A percentile compares a stretch with the other conserved stretches of the same genome.
Evolutionary conservation across 1,284 basidiomycete genomes (phyloP).

Genomic region (Pisolithus thermaeus): DNA sequence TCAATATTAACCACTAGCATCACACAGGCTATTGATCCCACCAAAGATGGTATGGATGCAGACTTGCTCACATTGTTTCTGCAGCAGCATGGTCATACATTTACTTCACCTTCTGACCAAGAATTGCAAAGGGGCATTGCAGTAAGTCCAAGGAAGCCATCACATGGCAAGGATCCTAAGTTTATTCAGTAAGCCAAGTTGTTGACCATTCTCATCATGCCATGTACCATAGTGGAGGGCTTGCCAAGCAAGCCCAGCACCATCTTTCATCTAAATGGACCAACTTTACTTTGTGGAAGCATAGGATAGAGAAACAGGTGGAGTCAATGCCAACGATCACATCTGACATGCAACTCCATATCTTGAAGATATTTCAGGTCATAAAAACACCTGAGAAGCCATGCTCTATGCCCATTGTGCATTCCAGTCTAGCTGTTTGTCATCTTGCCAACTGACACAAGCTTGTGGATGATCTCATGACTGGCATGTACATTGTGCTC

Average conservation of each 20-base stretch:
- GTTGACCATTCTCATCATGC: not conserved
- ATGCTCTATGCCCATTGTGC: slow-evolving; percentile 9
- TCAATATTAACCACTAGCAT: slow-evolving; percentile 39
- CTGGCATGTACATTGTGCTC: slow-evolving; percentile 26
- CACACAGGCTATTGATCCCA: slow-evolving; percentile 37
- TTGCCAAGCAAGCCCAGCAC: slow-evolving; percentile 42
- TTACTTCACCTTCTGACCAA: slow-evolving; percentile 29
- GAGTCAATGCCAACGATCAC: slow-evolving; percentile 14
- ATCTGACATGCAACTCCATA: slow-evolving; percentile 31
- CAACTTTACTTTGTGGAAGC: slow-evolving; percentile 43
- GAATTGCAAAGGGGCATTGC: slow-evolving; percentile 33
- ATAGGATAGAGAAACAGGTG: slow-evolving; percentile 33
- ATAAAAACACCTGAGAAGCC: slow-evolving; percentile 11
- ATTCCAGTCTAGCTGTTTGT: slow-evolving; percentile 23
- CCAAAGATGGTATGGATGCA: slow-evolving; percentile 32
- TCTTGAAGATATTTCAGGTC: slow-evolving; percentile 31
- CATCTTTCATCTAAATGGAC: slow-evolving; percentile 37
- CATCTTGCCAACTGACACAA: slow-evolving; percentile 19
- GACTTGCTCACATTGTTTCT: slow-evolving; percentile 35
- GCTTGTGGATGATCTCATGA: slow-evolving; percentile 14
- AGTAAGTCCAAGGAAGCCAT: slow-evolving; percentile 30
- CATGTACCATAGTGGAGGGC: slow-evolving; percentile 33
- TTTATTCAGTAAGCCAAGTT: slow-evolving; percentile 24
- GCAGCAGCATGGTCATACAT: slow-evolving; percentile 30
- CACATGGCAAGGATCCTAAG: slow-evolving; percentile 21